A percentile compares a stretch with the other conserved stretches of the same genome.
These are phyloP conservation scores for Lactarius sanguifluus DNA, from an alignment of 768 basidiomycete species.

Conservation along the genomic window DNA sequence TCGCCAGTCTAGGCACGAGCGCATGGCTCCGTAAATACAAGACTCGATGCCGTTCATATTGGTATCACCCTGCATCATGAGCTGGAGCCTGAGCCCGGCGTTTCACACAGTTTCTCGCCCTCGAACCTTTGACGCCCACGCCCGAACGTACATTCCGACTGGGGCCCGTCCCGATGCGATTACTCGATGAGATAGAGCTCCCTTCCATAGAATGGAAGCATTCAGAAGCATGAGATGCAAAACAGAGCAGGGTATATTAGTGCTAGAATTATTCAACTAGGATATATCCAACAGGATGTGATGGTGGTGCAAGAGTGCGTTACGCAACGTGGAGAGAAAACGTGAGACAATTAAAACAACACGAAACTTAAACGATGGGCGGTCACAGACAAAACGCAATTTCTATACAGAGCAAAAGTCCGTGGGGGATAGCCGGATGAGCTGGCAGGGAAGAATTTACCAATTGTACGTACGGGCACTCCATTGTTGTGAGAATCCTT, in stretches of 20 bases:
- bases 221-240: conserved; percentile 20
- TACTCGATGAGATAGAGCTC: conserved; percentile 6
- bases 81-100: background rate
- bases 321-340: conserved; percentile 14
- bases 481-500: conserved; percentile 23
- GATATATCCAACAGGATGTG: conserved; percentile 27
- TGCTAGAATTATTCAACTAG: conserved; percentile 29
- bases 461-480: conserved; percentile 24
- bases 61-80: background rate
- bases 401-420: conserved; percentile 27
- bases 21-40: conserved; percentile 8
- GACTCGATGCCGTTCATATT: conserved; percentile 3
- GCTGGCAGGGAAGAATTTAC: conserved; percentile 17
- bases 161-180: conserved; percentile 5
- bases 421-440: conserved; percentile 20
- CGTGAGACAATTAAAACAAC: conserved; percentile 21
- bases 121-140: conserved; percentile 12
- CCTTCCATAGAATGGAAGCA: conserved; percentile 24
- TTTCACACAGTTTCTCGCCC: conserved; percentile 3
- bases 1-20: conserved; percentile 1
- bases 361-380: conserved; percentile 20
- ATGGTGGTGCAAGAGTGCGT: conserved; percentile 25
- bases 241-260: conserved; percentile 30
- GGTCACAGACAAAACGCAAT: conserved; percentile 19
- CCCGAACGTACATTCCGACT: conserved; percentile 14